Evolutionary conservation across 2,329 filamentous ascomycete genomes (phyloP).

Genomic region (Thermoascus crustaceus): DNA sequence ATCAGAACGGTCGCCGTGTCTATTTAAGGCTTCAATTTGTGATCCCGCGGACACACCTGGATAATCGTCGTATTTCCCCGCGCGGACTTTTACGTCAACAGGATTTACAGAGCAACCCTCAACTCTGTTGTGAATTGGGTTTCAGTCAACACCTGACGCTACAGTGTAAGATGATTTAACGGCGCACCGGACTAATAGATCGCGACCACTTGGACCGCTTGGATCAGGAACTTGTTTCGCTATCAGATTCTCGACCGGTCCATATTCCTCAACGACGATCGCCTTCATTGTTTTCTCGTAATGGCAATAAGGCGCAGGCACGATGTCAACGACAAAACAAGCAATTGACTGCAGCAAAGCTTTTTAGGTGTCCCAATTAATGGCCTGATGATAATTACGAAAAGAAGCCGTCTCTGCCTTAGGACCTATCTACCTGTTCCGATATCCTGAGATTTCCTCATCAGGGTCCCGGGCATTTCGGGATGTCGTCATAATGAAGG

Average conservation of each 20-base stretch:
- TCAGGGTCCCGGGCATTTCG: not conserved
- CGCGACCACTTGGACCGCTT: slow-evolving; percentile 20
- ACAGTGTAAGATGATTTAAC: not conserved
- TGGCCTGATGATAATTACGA: too few relatives aligned
- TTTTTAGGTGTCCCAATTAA: too few relatives aligned
- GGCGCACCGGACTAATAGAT: slow-evolving; percentile 27
- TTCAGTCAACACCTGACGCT: not conserved
- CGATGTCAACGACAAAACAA: not conserved
- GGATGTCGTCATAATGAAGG: slow-evolving; percentile 1
- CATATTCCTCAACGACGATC: slow-evolving; percentile 13
- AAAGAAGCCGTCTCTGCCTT: too few relatives aligned
- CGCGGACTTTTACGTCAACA: slow-evolving; percentile 31
- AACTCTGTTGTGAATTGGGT: slow-evolving; percentile 17
- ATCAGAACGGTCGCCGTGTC: too few relatives aligned
- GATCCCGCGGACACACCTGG: slow-evolving; percentile 11
- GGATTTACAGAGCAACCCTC: slow-evolving; percentile 33
- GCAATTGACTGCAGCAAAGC: not conserved
- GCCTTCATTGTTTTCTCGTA: slow-evolving; percentile 6
- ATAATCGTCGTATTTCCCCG: slow-evolving; percentile 30
- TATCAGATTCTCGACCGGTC: slow-evolving; percentile 11
- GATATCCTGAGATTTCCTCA: too few relatives aligned
- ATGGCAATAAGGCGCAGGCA: not conserved
- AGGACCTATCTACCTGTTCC: too few relatives aligned
- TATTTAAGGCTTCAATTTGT: too few relatives aligned
- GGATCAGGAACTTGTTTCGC: slow-evolving; percentile 17